Evolutionary conservation across 495 filamentous ascomycete genomes (phyloP), one percentile per base, ranked within the genome.

Genomic region (Melanomma pulvis-pyrius): DNA sequence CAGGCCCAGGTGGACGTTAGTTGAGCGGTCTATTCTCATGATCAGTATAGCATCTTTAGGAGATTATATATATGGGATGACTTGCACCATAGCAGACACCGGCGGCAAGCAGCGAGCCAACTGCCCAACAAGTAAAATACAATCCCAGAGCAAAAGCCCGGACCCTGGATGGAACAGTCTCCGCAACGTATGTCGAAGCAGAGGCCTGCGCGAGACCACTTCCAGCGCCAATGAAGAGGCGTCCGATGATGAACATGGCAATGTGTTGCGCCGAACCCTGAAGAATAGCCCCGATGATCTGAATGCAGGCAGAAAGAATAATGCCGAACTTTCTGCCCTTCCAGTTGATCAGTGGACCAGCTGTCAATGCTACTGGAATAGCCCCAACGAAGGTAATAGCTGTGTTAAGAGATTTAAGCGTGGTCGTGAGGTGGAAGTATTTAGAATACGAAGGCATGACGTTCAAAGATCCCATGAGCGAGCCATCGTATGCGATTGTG

Each of bases 1-100:
- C 30, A 34, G n/a, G 30, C 30, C 30, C 12, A 34, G 4, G 30
- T 34, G 4, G 30, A 34, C 5, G 4, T 34, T 34, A 34, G 4
- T 12, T 34, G 30, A 34, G 12, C 30, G 12, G 30, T 34, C 30
- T 34, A 12, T 34, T 34, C n/a, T n/a, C n/a, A 12, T 34, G 30
- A 34, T 34, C 30, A 34, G 12, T 12, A 4, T 34, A 5, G 30
- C 30, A 5, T 34, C 12, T 34, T 12, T 34, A 5, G 30, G 4
- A 34, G 12, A 5, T 5, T 34, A 12, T 4, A 34, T 34, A n/a
- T n/a, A 50, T 53, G 13, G 25, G 13, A 53, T 25, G 2, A 53
- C 28, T n/a, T 56, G 32, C 53, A 34, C 53, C 53, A 39, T 32
- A 36, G 53, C 53, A 56, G 17, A 56, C 30, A 4, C 53, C 53